Base-by-base conservation (phyloP, 192 early-diverging fungal species). In the Umbelopsis sp. region DNA sequence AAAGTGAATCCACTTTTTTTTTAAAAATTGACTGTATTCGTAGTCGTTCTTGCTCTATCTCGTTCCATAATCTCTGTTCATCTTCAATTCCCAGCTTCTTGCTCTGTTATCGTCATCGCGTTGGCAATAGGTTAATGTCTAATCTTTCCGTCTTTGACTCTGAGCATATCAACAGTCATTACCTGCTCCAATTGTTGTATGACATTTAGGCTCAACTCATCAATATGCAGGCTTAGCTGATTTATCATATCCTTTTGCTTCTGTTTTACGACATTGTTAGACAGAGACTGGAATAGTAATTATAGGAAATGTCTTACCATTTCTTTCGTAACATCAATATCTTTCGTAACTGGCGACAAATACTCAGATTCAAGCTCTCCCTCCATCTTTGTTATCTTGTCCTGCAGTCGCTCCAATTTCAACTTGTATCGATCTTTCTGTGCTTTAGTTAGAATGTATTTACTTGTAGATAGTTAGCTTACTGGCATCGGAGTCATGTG, bases 391-490 rank as follows among this genome's bases (percentile, higher is more conserved):
- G n/a, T 16, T 13, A 33, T 16, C 4, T 11, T 10, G 2, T 61
- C 23, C 13, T 61, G 55, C 30, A 61, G 25, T 25, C 12, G 6
- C 16, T 61, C 27, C 15, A 61, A 12, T 33, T 61, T 61, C 33
- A 27, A 35, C 2, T 61, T 25, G 16, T 61, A 61, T 61, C 55
- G 11, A 4, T 61, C 27, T 61, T 61, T 61, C 13, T 61, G 55
- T n/a, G 55, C 30, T n/a, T 61, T 61, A 16, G 55, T 33, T 3
- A 61, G 33, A 15, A 61, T 61, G 16, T 61, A 27, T 35, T 61
- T 61, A 18, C 55, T 61, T 16, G 55, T 15, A 5, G 25, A 21
- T 10, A 37, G 1, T 33, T 37, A 33, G 12, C 3, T 18, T 18
- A 7, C 4, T 1, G 15, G 12, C 30, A 35, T 30, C 5, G 13